phyloP scores from a whole-genome alignment of 2,329 filamentous ascomycete genomes.

The Beauveria bassiana region DNA sequence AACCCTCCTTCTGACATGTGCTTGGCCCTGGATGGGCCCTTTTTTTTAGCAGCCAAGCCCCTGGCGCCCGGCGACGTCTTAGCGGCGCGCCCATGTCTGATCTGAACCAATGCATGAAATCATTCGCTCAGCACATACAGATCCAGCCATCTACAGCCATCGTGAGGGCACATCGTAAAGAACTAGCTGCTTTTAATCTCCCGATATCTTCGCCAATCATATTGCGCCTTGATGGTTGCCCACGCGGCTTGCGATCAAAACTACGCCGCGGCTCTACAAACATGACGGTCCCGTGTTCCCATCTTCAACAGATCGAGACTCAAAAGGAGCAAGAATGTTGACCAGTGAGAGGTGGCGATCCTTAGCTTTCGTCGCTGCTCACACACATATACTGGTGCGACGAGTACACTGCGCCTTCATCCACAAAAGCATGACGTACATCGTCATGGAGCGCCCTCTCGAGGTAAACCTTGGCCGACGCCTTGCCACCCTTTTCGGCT shows the following conservation, averaged over 20 bases:
- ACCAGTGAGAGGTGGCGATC: not conserved
- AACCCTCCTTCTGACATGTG: slow-evolving; percentile 10
- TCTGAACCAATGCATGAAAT: too few relatives aligned
- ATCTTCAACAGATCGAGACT: too few relatives aligned
- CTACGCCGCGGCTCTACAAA: not conserved
- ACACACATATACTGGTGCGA: not conserved
- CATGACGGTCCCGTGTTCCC: too few relatives aligned
- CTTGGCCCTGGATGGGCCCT: slow-evolving; percentile 8
- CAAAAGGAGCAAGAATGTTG: too few relatives aligned
- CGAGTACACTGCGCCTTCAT: not conserved
- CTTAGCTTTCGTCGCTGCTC: not conserved
- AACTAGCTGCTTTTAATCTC: too few relatives aligned
- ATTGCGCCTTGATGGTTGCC: not conserved
- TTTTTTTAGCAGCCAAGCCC: not conserved
- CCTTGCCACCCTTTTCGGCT: not conserved
- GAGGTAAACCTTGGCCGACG: not conserved
- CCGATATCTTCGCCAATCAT: not conserved
- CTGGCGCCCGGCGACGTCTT: not conserved
- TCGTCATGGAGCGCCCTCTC: not conserved
- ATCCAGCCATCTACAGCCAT: not conserved
- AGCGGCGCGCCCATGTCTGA: not conserved
- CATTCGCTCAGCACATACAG: too few relatives aligned
- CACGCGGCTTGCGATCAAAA: not conserved
- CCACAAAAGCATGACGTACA: not conserved
- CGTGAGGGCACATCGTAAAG: not conserved